Conservation (phyloP, 345 rosid species). For the Eutrema yunnanense region DNA sequence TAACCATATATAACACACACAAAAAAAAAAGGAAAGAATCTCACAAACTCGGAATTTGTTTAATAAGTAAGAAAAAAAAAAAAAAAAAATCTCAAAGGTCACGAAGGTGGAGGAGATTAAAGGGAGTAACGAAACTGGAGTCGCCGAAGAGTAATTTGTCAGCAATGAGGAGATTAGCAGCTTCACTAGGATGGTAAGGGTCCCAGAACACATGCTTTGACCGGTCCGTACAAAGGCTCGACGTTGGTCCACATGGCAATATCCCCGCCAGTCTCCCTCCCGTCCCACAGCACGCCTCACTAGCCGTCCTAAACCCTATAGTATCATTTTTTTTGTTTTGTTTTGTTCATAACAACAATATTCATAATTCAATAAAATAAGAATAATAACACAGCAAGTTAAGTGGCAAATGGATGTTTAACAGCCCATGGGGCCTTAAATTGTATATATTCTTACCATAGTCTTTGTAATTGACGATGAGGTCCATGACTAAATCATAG, state of each 20-base stretch:
- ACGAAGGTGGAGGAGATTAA: slow-evolving; percentile 68
- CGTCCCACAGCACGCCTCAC: slow-evolving; percentile 74
- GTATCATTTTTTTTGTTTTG: not conserved
- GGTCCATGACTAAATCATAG: slow-evolving; percentile 77
- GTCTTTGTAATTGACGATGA: slow-evolving; percentile 66
- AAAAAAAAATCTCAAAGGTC: slow-evolving; percentile 29
- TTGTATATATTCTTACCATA: slow-evolving; percentile 39
- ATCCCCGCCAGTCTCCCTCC: slow-evolving; percentile 79
- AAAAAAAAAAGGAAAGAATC: not conserved
- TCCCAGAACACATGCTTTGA: slow-evolving; percentile 83
- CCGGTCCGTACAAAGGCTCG: slow-evolving; percentile 60
- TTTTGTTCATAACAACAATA: not conserved
- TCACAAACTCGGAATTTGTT: not conserved
- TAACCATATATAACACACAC: not conserved
- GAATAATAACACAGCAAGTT: too few relatives aligned
- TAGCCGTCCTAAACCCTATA: slow-evolving; percentile 68
- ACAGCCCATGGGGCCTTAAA: not conserved
- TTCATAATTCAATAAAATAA: too few relatives aligned
- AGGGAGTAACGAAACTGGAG: slow-evolving; percentile 42
- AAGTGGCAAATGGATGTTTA: not conserved
- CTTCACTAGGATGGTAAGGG: slow-evolving; percentile 84
- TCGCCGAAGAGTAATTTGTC: slow-evolving; percentile 56
- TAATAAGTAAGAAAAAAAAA: too few relatives aligned
- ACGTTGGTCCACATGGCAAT: slow-evolving; percentile 81
- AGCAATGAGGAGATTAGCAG: slow-evolving; percentile 63